These are phyloP conservation scores for Neurospora sp. DNA, from an alignment of 495 filamentous ascomycete genomes.

Conservation along the genomic window DNA sequence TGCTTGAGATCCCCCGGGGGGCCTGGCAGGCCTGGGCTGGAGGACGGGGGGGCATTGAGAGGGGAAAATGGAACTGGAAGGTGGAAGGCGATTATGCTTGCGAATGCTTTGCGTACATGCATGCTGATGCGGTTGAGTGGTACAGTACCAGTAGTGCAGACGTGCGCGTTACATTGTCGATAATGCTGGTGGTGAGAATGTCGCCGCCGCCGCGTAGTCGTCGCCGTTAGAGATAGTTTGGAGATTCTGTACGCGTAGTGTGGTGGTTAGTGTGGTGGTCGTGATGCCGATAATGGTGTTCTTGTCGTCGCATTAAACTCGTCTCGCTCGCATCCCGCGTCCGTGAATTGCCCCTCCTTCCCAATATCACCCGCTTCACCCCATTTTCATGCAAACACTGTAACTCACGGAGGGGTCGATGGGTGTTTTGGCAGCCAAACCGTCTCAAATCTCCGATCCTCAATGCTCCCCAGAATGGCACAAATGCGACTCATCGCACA, in stretches of 20 bases:
- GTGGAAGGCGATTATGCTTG: not conserved
- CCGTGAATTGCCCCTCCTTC: not conserved
- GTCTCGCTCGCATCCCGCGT: not conserved
- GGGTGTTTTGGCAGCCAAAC: not conserved
- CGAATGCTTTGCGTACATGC: not conserved
- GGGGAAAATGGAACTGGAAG: not conserved
- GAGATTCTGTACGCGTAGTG: not conserved
- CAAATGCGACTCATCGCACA: slow-evolving; percentile 1
- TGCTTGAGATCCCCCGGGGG: not conserved
- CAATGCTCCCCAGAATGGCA: not conserved
- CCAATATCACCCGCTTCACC: not conserved
- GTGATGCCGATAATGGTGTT: not conserved
- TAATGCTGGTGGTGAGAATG: not conserved
- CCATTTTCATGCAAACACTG: slow-evolving; percentile 1
- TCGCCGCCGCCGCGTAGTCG: not conserved
- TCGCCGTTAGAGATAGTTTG: not conserved
- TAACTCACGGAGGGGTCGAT: not conserved
- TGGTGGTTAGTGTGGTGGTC: not conserved
- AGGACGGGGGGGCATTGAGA: not conserved
- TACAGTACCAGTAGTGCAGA: not conserved
- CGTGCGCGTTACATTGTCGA: not conserved
- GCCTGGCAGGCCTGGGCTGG: not conserved
- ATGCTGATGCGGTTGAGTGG: not conserved
- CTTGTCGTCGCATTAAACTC: not conserved
- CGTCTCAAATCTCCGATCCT: not conserved